These are phyloP conservation scores for Cryptococcus sp. DNA, from an alignment of 1,284 basidiomycete species.

Conservation along the genomic window DNA sequence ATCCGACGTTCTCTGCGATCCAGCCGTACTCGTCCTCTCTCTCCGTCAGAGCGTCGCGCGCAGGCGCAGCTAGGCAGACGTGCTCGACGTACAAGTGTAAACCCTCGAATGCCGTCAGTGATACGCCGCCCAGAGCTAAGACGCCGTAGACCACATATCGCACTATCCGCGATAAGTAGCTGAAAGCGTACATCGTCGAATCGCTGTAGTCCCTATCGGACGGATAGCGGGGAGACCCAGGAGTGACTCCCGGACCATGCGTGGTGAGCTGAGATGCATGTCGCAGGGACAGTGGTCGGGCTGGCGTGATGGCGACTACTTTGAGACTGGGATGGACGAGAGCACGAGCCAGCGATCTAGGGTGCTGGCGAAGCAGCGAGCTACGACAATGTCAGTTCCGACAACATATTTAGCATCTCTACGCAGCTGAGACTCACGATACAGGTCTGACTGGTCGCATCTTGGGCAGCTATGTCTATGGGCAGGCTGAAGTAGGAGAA, in stretches of 20 bases:
- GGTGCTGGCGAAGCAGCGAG: too few relatives aligned
- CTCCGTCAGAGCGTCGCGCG: slow-evolving; percentile 55
- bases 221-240: not conserved
- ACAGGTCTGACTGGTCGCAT: too few relatives aligned
- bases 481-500: too few relatives aligned
- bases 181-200: slow-evolving; percentile 48
- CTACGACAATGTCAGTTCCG: too few relatives aligned
- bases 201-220: slow-evolving; percentile 41
- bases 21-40: slow-evolving; percentile 63
- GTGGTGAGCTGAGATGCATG: slow-evolving; percentile 13
- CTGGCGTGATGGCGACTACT: too few relatives aligned
- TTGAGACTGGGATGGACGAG: too few relatives aligned
- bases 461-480: too few relatives aligned
- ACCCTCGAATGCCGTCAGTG: slow-evolving; percentile 60
- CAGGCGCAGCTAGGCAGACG: slow-evolving; percentile 58
- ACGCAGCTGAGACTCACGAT: too few relatives aligned
- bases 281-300: too few relatives aligned
- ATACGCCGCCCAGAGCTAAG: slow-evolving; percentile 46
- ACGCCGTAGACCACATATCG: slow-evolving; percentile 44
- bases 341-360: too few relatives aligned
- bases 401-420: too few relatives aligned
- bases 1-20: slow-evolving; percentile 68
- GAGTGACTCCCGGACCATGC: slow-evolving; percentile 31
- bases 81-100: slow-evolving; percentile 72
- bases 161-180: slow-evolving; percentile 39